A percentile compares a stretch with the other conserved stretches of the same genome.
phyloP scores from a whole-genome alignment of 768 basidiomycete species.

The Russula vinacea region DNA sequence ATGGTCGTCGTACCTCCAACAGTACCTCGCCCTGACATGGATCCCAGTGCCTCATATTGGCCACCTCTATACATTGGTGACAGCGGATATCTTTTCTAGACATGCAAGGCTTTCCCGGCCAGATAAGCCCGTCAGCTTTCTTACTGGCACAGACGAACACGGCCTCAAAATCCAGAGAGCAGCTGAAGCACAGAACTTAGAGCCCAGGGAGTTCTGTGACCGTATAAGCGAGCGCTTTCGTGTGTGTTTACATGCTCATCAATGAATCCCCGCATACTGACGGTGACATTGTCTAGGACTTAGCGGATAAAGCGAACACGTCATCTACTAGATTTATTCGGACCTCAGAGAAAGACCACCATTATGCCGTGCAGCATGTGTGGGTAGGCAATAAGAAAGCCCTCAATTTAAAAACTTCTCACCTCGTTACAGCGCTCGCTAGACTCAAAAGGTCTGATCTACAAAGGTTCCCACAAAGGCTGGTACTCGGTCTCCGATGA shows the following conservation, averaged over 20 bases:
- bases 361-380: constrained; percentile 63
- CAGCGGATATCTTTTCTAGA: constrained; percentile 77
- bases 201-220: constrained; percentile 69
- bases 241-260: constrained; percentile 46
- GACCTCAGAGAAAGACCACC: constrained; percentile 66
- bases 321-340: constrained; percentile 72
- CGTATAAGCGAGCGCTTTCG: constrained; percentile 65
- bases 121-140: constrained; percentile 52
- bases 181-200: constrained; percentile 52
- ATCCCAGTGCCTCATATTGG: constrained; percentile 75
- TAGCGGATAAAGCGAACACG: constrained; percentile 63
- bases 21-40: constrained; percentile 4
- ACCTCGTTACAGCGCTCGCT: constrained; percentile 48
- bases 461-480: constrained; percentile 79
- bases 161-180: constrained; percentile 90
- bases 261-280: neutral
- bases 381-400: constrained; percentile 58
- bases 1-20: constrained; percentile 18
- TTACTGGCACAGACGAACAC: constrained; percentile 89
- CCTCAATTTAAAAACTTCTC: neutral
- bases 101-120: constrained; percentile 59
- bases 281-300: constrained; percentile 39
- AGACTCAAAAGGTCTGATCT: constrained; percentile 63
- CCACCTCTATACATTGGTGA: constrained; percentile 78
- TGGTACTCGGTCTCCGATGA: constrained; percentile 95